Evolutionary conservation across 2,329 filamentous ascomycete genomes (phyloP).

Genomic region (Paraconiothyrium brasiliense): DNA sequence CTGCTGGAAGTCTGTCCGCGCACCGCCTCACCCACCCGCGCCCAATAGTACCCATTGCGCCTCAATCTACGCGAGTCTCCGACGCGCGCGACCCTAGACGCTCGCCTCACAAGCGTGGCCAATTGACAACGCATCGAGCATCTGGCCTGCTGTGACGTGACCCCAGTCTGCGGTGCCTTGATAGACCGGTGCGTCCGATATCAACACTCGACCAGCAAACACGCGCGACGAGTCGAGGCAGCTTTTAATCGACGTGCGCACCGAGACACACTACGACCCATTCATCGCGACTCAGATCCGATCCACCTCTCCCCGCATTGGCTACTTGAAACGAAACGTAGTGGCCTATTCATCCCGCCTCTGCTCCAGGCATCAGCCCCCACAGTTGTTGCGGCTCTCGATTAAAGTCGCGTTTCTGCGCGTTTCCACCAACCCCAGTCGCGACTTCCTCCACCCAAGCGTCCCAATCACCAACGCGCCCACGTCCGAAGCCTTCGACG

Average conservation of each 20-base stretch:
- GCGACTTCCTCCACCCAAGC: conserved; percentile 26
- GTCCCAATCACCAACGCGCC: conserved; percentile 39
- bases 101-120: conserved; percentile 52
- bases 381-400: conserved; percentile 37
- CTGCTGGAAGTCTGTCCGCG: conserved; percentile 26
- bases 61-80: conserved; percentile 42
- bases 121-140: conserved; percentile 57
- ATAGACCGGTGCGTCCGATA: conserved; percentile 38
- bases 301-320: conserved; percentile 36
- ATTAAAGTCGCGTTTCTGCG: conserved; percentile 38
- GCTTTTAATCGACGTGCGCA: conserved; percentile 32
- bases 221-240: conserved; percentile 33
- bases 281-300: conserved; percentile 31
- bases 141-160: conserved; percentile 50
- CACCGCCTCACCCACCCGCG: conserved; percentile 45
- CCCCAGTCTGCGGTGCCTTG: conserved; percentile 42
- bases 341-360: conserved; percentile 45
- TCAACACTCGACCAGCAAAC: conserved; percentile 46
- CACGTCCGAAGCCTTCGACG: conserved; percentile 29
- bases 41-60: conserved; percentile 40
- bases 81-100: conserved; percentile 40
- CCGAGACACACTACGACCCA: conserved; percentile 26
- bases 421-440: conserved; percentile 32
- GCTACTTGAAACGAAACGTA: conserved; percentile 29
- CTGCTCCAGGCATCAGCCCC: conserved; percentile 45